These are phyloP conservation scores for Rhinocladiella similis DNA, from an alignment of 2,329 filamentous ascomycete genomes.

Conservation along the genomic window DNA sequence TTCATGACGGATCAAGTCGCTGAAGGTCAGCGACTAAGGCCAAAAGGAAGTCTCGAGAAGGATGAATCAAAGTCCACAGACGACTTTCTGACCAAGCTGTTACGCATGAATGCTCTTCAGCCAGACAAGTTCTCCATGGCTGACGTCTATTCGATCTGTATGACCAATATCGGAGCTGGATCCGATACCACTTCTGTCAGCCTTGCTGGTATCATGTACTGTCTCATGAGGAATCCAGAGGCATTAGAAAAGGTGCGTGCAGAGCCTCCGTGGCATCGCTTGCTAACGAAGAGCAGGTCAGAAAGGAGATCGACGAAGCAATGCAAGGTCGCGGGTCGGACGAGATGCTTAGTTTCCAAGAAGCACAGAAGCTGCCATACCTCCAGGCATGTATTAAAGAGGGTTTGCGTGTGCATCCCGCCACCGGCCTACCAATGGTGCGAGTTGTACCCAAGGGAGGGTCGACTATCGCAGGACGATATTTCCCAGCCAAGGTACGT, in stretches of 20 bases:
- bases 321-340: slow-evolving; percentile 36
- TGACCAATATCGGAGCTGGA: slow-evolving; percentile 56
- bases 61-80: slow-evolving; percentile 27
- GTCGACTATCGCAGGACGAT: slow-evolving; percentile 40
- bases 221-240: slow-evolving; percentile 63
- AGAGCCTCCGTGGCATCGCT: not conserved
- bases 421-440: slow-evolving; percentile 70
- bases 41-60: slow-evolving; percentile 20
- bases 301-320: slow-evolving; percentile 24
- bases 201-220: slow-evolving; percentile 71
- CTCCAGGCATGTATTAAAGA: slow-evolving; percentile 78
- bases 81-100: slow-evolving; percentile 46
- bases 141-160: slow-evolving; percentile 10
- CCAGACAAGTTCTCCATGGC: slow-evolving; percentile 37
- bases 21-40: slow-evolving; percentile 27
- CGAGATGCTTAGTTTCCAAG: slow-evolving; percentile 54
- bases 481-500: slow-evolving; percentile 41
- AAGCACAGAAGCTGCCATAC: slow-evolving; percentile 66
- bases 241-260: slow-evolving; percentile 16
- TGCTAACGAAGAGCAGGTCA: slow-evolving; percentile 13
- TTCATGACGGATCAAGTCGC: slow-evolving; percentile 35
- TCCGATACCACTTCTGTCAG: slow-evolving; percentile 78
- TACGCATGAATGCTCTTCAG: slow-evolving; percentile 33
- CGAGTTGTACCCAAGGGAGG: slow-evolving; percentile 58
- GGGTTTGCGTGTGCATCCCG: slow-evolving; percentile 73